Base-by-base conservation (phyloP, 768 basidiomycete species). In the Dentipellis fragilis region DNA sequence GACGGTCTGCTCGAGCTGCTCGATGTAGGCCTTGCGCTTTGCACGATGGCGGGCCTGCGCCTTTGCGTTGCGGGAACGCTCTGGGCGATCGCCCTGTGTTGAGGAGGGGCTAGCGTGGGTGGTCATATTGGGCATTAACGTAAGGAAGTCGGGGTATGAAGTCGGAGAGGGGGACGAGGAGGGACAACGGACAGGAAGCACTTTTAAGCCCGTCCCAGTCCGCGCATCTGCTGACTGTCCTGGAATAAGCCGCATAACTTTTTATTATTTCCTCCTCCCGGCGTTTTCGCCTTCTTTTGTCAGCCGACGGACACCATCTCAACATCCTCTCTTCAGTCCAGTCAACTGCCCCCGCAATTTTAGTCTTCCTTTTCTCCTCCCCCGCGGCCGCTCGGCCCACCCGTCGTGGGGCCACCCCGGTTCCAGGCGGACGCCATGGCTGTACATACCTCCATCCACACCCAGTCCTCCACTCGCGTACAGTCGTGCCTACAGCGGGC, bases 21-120 rank as follows among this genome's bases (percentile, higher is more conserved):
- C 89, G 66, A 93, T 91, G 75, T 93, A 93, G 10, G 90, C 90
- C 74, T 93, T 93, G 71, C 90, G 80, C 70, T 93, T 93, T 68
- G 89, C 90, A 58, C 90, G 83, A 75, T 93, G 90, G 63, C 90
- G 76, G 37, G 90, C 90, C 73, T 93, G 90, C 10, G 90, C 90
- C 71, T 84, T 85, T 54, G 86, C 87, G 73, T 89, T 89, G 75
- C 87, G 85, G 78, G 85, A 87, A 63, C 86, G 83, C 72, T 87
- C 86, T 75, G 86, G 86, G 22, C 59, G 59, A 52, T 58, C 57
- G 50, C 49, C 48, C 53, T 52, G 23, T n/a, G 47, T 45, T 37
- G 59, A 58, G 47, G 56, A 39, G 11, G 42, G 16, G 23, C 39
- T 53, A 29, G 55, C 11, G 19, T 54, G 54, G 23, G 54, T 57